phyloP scores from a whole-genome alignment of 1,284 basidiomycete species.

The Tetrapyrgos nigripes region DNA sequence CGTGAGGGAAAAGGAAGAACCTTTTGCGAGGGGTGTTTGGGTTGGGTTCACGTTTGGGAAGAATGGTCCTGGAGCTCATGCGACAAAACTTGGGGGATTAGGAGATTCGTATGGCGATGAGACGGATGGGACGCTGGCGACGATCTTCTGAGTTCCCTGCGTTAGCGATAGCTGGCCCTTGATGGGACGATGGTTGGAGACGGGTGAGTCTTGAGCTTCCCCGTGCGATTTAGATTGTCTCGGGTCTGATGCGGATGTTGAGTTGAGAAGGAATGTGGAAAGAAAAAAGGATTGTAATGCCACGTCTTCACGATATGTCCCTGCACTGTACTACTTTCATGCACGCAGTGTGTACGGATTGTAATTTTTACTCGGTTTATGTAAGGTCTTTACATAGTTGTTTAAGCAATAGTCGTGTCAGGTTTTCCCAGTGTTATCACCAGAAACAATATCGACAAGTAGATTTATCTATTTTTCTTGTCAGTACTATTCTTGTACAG shows the following conservation, averaged over 20 bases:
- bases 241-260: constrained; percentile 1
- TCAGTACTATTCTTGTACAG: too few relatives aligned
- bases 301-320: too few relatives aligned
- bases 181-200: not conserved
- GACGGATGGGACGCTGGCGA: constrained; percentile 61
- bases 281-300: not conserved
- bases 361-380: too few relatives aligned
- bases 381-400: too few relatives aligned
- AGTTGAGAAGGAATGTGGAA: not conserved
- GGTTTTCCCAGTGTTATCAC: too few relatives aligned
- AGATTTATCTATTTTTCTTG: too few relatives aligned
- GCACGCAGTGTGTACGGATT: too few relatives aligned
- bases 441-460: too few relatives aligned
- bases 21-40: constrained; percentile 83
- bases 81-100: constrained; percentile 28
- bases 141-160: constrained; percentile 59
- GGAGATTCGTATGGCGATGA: constrained; percentile 38
- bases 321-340: too few relatives aligned
- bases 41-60: constrained; percentile 98
- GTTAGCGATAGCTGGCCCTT: not conserved
- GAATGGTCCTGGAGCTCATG: constrained; percentile 67
- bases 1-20: constrained; percentile 87
- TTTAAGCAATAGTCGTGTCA: too few relatives aligned
- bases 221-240: too few relatives aligned
- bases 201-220: not conserved